Conservation (phyloP, 768 basidiomycete genomes). For the Leccinellum luteum region DNA sequence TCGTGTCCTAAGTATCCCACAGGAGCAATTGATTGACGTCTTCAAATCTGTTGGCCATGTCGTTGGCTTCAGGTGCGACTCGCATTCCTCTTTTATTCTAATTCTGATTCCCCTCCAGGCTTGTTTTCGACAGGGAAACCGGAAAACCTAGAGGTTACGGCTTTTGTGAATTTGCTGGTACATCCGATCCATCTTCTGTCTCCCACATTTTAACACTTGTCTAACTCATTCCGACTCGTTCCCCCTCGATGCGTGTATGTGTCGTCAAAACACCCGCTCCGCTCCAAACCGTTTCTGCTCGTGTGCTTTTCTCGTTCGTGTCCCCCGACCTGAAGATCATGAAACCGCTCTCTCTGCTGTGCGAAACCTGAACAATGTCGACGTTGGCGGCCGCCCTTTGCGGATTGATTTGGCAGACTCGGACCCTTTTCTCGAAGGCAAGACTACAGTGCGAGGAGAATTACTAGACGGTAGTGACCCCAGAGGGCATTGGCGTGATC, state of each 20-base stretch:
- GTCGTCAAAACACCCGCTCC: constrained; percentile 4
- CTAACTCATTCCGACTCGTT: constrained; percentile 38
- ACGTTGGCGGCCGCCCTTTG: constrained; percentile 88
- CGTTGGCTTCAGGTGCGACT: constrained; percentile 72
- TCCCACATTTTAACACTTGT: constrained; percentile 24
- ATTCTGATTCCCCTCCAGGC: constrained; percentile 39
- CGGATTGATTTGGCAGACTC: constrained; percentile 94
- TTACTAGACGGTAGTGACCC: constrained; percentile 61
- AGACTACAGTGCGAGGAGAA: constrained; percentile 84
- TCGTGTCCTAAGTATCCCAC: constrained; percentile 10
- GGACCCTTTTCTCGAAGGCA: constrained; percentile 87
- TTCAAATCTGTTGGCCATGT: constrained; percentile 89
- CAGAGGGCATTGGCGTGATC: constrained; percentile 40
- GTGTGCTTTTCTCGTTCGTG: constrained; percentile 16
- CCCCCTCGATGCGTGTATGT: background rate
- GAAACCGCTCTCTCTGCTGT: constrained; percentile 95
- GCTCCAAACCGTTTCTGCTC: constrained; percentile 2
- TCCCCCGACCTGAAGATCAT: constrained; percentile 61
- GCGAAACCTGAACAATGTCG: constrained; percentile 90
- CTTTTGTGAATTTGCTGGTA: constrained; percentile 91
- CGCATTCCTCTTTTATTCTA: background rate
- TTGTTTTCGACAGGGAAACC: constrained; percentile 90
- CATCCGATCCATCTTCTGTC: constrained; percentile 37
- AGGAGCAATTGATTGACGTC: constrained; percentile 83
- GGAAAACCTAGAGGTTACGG: constrained; percentile 94